These are phyloP conservation scores for Tephrocybe sp. DNA, from an alignment of 768 basidiomycete genomes.

Conservation along the genomic window DNA sequence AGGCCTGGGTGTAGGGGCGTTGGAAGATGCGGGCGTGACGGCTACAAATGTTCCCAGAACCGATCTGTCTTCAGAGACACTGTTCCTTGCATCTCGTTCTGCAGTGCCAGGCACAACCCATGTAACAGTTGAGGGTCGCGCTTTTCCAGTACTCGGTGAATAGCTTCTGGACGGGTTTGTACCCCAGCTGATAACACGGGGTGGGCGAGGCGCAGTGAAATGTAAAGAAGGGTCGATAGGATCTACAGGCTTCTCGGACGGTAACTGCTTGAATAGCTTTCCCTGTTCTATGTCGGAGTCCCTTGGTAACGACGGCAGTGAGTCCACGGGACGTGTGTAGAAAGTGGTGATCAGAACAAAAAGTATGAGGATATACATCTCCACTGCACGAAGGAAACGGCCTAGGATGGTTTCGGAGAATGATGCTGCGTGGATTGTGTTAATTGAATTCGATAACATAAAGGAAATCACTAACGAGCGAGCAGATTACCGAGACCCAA, in stretches of 20 bases:
- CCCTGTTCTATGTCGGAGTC: background rate
- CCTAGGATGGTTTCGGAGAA: constrained; percentile 71
- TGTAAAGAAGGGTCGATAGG: constrained; percentile 6
- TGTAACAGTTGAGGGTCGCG: background rate
- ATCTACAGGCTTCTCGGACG: constrained; percentile 7
- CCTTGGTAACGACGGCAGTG: constrained; percentile 2
- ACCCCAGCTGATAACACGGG: background rate
- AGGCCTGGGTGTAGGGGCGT: background rate
- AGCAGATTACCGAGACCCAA: constrained; percentile 57
- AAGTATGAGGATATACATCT: constrained; percentile 61
- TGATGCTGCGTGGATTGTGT: constrained; percentile 39
- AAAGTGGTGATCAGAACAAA: constrained; percentile 51
- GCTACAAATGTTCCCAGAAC: background rate
- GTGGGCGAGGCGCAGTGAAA: background rate
- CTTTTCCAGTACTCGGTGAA: background rate
- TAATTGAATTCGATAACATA: background rate
- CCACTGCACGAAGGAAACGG: constrained; percentile 62
- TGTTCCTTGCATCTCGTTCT: background rate
- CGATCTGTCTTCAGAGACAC: too few relatives aligned
- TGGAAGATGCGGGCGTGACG: background rate
- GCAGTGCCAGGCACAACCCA: background rate
- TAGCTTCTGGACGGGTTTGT: background rate
- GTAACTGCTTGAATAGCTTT: constrained; percentile 6
- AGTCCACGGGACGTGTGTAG: constrained; percentile 17
- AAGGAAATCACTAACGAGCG: constrained; percentile 44